Conservation (phyloP, 2,329 filamentous ascomycete genomes). For the Beauveria asiatica region DNA sequence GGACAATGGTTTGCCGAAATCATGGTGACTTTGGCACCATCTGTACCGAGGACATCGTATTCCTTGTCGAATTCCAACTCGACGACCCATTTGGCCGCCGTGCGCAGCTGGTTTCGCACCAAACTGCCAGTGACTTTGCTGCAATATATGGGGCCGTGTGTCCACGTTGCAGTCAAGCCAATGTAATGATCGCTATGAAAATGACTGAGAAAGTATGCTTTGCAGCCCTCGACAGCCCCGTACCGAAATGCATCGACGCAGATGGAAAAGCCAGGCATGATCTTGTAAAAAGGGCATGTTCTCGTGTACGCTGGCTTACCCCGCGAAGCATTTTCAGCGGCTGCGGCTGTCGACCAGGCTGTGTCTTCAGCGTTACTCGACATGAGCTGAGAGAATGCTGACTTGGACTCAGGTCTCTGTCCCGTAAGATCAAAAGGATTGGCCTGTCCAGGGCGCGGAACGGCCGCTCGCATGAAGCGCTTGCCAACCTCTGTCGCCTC, state of each 20-base stretch:
- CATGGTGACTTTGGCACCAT: slow-evolving; percentile 84
- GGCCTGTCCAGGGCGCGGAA: slow-evolving; percentile 70
- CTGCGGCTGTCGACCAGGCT: slow-evolving; percentile 82
- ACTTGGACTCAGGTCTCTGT: slow-evolving; percentile 34
- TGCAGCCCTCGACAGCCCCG: slow-evolving; percentile 82
- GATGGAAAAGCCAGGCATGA: slow-evolving; percentile 84
- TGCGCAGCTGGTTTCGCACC: slow-evolving; percentile 75
- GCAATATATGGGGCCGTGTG: slow-evolving; percentile 92
- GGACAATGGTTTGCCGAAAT: slow-evolving; percentile 95
- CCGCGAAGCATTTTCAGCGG: slow-evolving; percentile 65
- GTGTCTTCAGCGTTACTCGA: slow-evolving; percentile 80
- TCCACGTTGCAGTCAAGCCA: slow-evolving; percentile 80
- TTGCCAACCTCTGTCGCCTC: slow-evolving; percentile 38
- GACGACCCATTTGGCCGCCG: slow-evolving; percentile 78
- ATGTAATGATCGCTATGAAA: slow-evolving; percentile 98
- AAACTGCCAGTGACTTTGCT: slow-evolving; percentile 87
- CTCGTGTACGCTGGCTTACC: slow-evolving; percentile 82
- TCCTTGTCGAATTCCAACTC: slow-evolving; percentile 77
- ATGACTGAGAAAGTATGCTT: slow-evolving; percentile 93
- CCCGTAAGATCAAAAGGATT: slow-evolving; percentile 61
- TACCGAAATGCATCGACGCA: slow-evolving; percentile 96
- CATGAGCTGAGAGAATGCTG: slow-evolving; percentile 92
- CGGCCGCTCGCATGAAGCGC: slow-evolving; percentile 57
- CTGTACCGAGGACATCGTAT: slow-evolving; percentile 70
- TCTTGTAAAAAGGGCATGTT: slow-evolving; percentile 97